Conservation (phyloP, 2,329 filamentous ascomycete species). For the Paraphaeosphaeria minitans region DNA sequence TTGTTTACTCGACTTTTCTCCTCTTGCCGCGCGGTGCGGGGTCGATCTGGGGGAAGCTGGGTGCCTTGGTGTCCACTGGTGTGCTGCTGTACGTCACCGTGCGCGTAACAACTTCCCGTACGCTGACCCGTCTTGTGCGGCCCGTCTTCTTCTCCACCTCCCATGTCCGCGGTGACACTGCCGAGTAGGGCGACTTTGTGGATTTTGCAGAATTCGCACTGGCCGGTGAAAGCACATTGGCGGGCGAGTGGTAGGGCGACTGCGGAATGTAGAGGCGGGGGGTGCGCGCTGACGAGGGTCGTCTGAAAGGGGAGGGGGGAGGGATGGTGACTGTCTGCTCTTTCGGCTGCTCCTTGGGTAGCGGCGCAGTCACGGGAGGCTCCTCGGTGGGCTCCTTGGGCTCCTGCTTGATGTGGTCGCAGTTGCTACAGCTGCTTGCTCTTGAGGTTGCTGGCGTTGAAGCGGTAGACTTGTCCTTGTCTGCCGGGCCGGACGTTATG, state of each 20-base stretch:
- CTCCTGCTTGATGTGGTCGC: constrained; percentile 39
- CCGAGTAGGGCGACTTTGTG: constrained; percentile 75
- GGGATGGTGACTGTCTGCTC: constrained; percentile 62
- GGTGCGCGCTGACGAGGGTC: constrained; percentile 63
- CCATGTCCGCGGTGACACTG: constrained; percentile 79
- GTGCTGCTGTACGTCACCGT: constrained; percentile 84
- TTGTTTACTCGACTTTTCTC: constrained; percentile 68
- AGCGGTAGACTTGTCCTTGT: constrained; percentile 37
- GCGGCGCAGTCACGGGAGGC: constrained; percentile 35
- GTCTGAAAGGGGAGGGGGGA: constrained; percentile 67
- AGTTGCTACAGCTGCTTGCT: constrained; percentile 47
- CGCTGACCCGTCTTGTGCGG: constrained; percentile 66
- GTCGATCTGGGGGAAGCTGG: constrained; percentile 68
- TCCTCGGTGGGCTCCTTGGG: constrained; percentile 20
- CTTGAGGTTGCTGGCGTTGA: constrained; percentile 42
- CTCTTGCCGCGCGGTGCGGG: constrained; percentile 92
- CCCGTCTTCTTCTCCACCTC: constrained; percentile 70
- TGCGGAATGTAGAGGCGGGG: constrained; percentile 75
- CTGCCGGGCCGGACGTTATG: constrained; percentile 40
- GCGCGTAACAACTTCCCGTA: constrained; percentile 89
- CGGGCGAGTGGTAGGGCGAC: constrained; percentile 68
- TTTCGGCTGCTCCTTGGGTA: constrained; percentile 40
- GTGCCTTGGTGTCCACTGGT: constrained; percentile 46
- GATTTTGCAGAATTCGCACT: constrained; percentile 58
- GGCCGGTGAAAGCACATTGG: constrained; percentile 67